Evolutionary conservation across 1,284 basidiomycete genomes (phyloP), one percentile per base, ranked within the genome.

Genomic region (Chalciporus sp.): DNA sequence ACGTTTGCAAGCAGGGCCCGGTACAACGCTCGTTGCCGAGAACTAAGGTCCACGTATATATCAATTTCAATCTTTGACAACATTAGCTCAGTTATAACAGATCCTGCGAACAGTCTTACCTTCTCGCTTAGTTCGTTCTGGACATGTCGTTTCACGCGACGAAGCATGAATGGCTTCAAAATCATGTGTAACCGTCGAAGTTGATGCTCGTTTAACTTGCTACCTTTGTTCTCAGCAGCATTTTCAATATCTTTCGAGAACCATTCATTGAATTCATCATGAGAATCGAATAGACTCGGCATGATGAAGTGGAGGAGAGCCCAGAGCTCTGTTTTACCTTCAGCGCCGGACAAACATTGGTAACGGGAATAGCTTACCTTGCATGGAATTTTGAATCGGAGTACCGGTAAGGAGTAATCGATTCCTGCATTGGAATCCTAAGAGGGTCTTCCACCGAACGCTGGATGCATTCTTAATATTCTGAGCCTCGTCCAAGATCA

Each of bases 111-210:
- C 6, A 45, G 40, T 51, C 64, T 46, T 61, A 88, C 94, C 90
- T 99, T 99, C 69, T 99, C 97, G 62, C 95, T 96, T n/a, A 99
- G 83, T 74, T 99, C 97, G 70, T 99, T 99, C 74, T 99, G 97
- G 16, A 99, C 97, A 73, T 99, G 94, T 59, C 94, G 90, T 77
- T 99, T 99, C 57, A 99, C 92, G 59, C 97, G 87, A 58, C 97
- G 84, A 55, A 99, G 77, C 97, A 99, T 99, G 80, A 99, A 99
- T 10, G 97, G 97, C 72, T 99, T 98, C 64, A 99, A 79, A 58
- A 99, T 99, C 94, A 99, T 98, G 70, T 99, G 97, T 58, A 99
- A 75, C 52, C 97, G 86, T 53, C 94, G 85, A 39, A 99, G 78
- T 72, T 99, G 97, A 71, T 98, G 90, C 68, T 98, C 95, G 70